These are phyloP conservation scores for Pichia sp. DNA, from an alignment of 1,139 yeast genomes.

Conservation along the genomic window DNA sequence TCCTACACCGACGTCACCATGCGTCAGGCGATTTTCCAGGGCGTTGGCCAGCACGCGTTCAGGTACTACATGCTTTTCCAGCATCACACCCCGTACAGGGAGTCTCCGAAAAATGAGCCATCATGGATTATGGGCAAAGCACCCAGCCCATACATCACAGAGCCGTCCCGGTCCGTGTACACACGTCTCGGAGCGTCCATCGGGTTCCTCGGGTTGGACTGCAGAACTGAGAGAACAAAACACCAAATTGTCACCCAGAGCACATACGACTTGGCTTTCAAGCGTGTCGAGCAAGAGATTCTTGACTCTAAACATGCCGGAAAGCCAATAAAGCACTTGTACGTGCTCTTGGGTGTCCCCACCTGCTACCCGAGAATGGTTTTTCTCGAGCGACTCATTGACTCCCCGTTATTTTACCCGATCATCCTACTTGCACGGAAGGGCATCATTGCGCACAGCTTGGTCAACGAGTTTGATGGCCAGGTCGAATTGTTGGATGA, in stretches of 20 bases:
- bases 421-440: constrained; percentile 62
- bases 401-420: constrained; percentile 60
- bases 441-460: constrained; percentile 61
- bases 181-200: constrained; percentile 70
- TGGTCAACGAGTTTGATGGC: constrained; percentile 89
- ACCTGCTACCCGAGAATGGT: constrained; percentile 90
- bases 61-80: constrained; percentile 88
- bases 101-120: constrained; percentile 40
- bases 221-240: constrained; percentile 82
- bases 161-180: constrained; percentile 62
- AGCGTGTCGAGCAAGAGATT: constrained; percentile 54
- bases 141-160: constrained; percentile 63
- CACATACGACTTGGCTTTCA: constrained; percentile 60
- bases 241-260: constrained; percentile 50
- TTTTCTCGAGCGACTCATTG: constrained; percentile 75
- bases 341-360: constrained; percentile 89
- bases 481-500: constrained; percentile 87
- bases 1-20: constrained; percentile 75
- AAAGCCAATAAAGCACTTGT: constrained; percentile 66
- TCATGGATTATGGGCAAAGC: constrained; percentile 52
- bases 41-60: constrained; percentile 75
- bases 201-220: constrained; percentile 76
- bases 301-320: constrained; percentile 32
- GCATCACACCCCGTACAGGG: constrained; percentile 63
- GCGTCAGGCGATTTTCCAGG: constrained; percentile 60